Evolutionary conservation across 78 protist genomes (phyloP).

Genomic region (Tieghemostelium lacteum): DNA sequence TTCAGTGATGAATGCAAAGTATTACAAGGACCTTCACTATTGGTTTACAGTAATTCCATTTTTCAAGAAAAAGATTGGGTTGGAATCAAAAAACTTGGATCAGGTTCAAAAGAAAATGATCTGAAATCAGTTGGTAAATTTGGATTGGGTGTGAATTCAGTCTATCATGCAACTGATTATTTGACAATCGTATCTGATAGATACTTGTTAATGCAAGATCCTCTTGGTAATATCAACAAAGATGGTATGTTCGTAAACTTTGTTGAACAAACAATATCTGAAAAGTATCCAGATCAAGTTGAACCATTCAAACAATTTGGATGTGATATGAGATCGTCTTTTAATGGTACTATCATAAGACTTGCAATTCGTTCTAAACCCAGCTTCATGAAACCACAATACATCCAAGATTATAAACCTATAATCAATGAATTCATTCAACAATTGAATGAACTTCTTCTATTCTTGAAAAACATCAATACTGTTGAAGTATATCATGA

Average conservation of each 20-base stretch:
- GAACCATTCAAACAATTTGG: conserved; percentile 23
- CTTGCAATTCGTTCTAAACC: conserved; percentile 1
- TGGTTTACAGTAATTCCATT: conserved; percentile 1
- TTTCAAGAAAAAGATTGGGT: conserved; percentile 47
- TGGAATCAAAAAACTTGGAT: conserved; percentile 9
- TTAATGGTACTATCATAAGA: conserved; percentile 36
- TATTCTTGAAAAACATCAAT: conserved; percentile 5
- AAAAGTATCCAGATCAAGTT: neutral
- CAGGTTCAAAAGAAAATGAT: conserved; percentile 49
- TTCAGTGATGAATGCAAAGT: neutral
- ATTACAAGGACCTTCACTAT: conserved; percentile 26
- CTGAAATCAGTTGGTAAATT: conserved; percentile 52
- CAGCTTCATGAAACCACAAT: neutral
- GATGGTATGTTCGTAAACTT: neutral
- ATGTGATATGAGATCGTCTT: neutral
- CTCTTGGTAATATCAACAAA: neutral
- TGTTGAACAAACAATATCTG: neutral
- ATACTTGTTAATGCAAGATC: conserved; percentile 1
- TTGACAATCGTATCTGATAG: neutral
- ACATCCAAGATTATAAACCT: neutral
- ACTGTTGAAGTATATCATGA: conserved; percentile 3
- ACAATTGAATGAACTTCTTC: neutral
- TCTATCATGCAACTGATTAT: conserved; percentile 33
- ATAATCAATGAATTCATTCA: neutral
- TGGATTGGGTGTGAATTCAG: conserved; percentile 54